phyloP scores from a whole-genome alignment of 1,284 basidiomycete species.

The Boletellus deceptivus region DNA sequence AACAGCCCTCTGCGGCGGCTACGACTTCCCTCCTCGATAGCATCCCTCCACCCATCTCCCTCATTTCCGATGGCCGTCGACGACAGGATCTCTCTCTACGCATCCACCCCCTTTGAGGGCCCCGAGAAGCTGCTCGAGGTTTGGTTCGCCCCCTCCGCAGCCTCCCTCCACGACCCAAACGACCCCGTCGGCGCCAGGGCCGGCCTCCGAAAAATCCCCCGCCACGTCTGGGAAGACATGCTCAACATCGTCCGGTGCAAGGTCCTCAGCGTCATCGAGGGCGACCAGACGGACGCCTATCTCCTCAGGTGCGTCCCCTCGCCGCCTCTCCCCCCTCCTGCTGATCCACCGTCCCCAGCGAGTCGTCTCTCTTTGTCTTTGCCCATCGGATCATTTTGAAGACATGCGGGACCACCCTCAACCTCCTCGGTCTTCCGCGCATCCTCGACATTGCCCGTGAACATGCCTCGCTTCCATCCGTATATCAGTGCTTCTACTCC shows the following conservation, averaged over 20 bases:
- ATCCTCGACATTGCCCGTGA: constrained; percentile 88
- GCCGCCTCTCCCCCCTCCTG: background rate
- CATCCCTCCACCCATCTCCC: constrained; percentile 35
- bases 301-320: constrained; percentile 75
- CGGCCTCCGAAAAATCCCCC: constrained; percentile 79
- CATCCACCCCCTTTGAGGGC: constrained; percentile 71
- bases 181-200: constrained; percentile 41
- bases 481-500: constrained; percentile 94
- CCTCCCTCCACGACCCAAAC: constrained; percentile 50
- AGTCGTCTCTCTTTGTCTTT: constrained; percentile 96
- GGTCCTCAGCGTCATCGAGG: constrained; percentile 87
- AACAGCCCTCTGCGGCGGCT: constrained; percentile 39
- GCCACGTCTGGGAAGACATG: constrained; percentile 93
- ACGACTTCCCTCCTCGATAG: constrained; percentile 53
- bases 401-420: constrained; percentile 98
- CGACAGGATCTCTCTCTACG: constrained; percentile 32
- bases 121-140: constrained; percentile 98
- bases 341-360: constrained; percentile 49
- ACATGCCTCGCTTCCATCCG: constrained; percentile 71
- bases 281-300: constrained; percentile 91
- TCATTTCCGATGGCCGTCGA: constrained; percentile 34
- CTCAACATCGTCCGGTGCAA: constrained; percentile 97
- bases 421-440: constrained; percentile 89
- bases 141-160: constrained; percentile 88
- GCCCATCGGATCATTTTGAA: constrained; percentile 97